Evolutionary conservation across 2,329 filamentous ascomycete species (phyloP), one percentile per base, ranked within the genome.

Genomic region (Ceratocystis papillata): DNA sequence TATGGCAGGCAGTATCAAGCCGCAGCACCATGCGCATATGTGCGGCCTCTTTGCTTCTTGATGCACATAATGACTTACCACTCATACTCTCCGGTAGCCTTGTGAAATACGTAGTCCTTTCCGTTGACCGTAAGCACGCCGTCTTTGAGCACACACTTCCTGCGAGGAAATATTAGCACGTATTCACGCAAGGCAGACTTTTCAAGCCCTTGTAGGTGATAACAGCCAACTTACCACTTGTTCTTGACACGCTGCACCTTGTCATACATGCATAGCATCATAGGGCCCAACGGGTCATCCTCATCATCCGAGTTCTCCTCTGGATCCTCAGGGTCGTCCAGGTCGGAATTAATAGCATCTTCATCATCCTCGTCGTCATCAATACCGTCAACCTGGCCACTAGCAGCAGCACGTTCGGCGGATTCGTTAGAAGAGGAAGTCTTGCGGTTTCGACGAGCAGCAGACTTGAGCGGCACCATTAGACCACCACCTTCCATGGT

Each of bases 201-300:
- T 12, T 15, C 37, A 15, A 5, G 12, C 37, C 37, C 10, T 12
- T 41, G 37, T 41, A 41, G 37, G 17, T n/a, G 28, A 64, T 5
- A 41, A 3, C 10, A 50, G 0, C 8, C n/a, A 50, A 77, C 81
- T 63, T 75, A 86, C 89, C 89, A 94, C 84, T 94, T 99, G 79
- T 97, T 99, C 86, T 99, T 99, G 72, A 97, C 94, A 61, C 94
- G 84, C 77, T 97, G 93, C 8, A 99, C 94, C 79, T 99, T 99
- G 79, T 99, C 94, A 75, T 99, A 99, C 74, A 96, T 96, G 79
- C 94, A 99, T 50, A 99, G 86, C 89, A 99, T 97, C 74, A 95
- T 92, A 71, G 96, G 89, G 1, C 87, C 87, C 70, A 88, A 83
- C 45, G 86, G 84, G 55, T 96, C 92, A 68, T 95, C 90, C 15